phyloP scores from a whole-genome alignment of 2,329 filamentous ascomycete species.

The Aspergillus floridensis region DNA sequence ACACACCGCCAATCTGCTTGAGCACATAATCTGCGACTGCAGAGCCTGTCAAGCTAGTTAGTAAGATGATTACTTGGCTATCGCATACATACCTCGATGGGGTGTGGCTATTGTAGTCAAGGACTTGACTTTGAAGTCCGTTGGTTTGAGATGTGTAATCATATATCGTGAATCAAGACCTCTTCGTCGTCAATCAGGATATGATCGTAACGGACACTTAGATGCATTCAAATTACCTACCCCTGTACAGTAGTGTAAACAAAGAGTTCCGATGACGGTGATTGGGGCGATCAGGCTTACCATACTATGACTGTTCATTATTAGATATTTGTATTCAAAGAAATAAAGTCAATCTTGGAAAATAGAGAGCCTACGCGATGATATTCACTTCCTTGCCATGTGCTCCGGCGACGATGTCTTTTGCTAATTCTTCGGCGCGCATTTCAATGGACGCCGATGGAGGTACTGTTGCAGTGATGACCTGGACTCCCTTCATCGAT shows the following conservation, averaged over 20 bases:
- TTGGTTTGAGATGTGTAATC: conserved; percentile 58
- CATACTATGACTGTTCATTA: conserved; percentile 46
- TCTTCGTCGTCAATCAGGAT: conserved; percentile 36
- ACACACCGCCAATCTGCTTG: conserved; percentile 54
- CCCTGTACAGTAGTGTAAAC: conserved; percentile 25
- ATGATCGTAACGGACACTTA: not conserved
- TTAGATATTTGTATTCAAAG: not conserved
- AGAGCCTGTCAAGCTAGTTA: conserved; percentile 43
- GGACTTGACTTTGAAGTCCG: conserved; percentile 72
- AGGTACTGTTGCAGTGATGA: conserved; percentile 61
- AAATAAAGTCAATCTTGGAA: not conserved
- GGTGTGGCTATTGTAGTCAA: conserved; percentile 63
- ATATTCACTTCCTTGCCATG: conserved; percentile 61
- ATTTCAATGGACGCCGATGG: conserved; percentile 59
- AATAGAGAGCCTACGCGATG: conserved; percentile 52
- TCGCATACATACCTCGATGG: conserved; percentile 48
- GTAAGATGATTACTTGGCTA: not conserved
- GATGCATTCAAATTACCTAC: conserved; percentile 24
- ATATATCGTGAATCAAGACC: conserved; percentile 64
- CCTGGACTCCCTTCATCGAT: conserved; percentile 55
- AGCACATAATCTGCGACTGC: conserved; percentile 63
- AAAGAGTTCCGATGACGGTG: not conserved
- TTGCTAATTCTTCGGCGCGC: conserved; percentile 53
- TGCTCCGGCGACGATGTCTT: conserved; percentile 53
- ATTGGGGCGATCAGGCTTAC: conserved; percentile 27